These are phyloP conservation scores for Microthlaspi erraticum DNA, from an alignment of 345 rosid species.

Conservation along the genomic window DNA sequence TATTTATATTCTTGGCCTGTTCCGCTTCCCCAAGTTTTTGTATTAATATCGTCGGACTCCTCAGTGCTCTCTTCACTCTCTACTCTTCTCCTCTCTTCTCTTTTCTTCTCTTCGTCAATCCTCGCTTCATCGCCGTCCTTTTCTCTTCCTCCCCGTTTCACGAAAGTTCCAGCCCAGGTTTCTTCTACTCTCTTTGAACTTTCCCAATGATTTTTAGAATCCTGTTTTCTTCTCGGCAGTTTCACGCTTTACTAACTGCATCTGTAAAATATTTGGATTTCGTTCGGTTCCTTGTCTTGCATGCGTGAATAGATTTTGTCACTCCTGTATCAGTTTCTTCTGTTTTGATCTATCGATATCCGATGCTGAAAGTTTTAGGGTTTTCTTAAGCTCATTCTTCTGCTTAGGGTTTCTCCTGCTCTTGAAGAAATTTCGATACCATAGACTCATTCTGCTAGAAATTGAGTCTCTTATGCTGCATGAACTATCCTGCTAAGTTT, in stretches of 20 bases:
- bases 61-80: too few relatives aligned
- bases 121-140: too few relatives aligned
- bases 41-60: too few relatives aligned
- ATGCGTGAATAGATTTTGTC: not conserved
- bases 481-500: conserved; percentile 26
- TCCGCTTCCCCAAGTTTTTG: not conserved
- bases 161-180: not conserved
- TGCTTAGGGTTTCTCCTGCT: conserved; percentile 20
- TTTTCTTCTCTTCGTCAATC: not conserved
- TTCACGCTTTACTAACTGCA: not conserved
- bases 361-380: not conserved
- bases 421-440: not conserved
- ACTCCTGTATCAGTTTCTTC: conserved; percentile 18
- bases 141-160: too few relatives aligned
- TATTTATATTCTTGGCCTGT: too few relatives aligned
- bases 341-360: conserved; percentile 9
- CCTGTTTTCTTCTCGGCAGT: not conserved
- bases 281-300: conserved; percentile 16
- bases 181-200: not conserved
- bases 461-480: conserved; percentile 10
- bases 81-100: too few relatives aligned
- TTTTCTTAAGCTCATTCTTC: not conserved
- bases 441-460: conserved; percentile 10
- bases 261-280: not conserved
- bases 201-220: not conserved